Conservation (phyloP, 805 yeast species). For the Schwanniomyces yamadae region DNA sequence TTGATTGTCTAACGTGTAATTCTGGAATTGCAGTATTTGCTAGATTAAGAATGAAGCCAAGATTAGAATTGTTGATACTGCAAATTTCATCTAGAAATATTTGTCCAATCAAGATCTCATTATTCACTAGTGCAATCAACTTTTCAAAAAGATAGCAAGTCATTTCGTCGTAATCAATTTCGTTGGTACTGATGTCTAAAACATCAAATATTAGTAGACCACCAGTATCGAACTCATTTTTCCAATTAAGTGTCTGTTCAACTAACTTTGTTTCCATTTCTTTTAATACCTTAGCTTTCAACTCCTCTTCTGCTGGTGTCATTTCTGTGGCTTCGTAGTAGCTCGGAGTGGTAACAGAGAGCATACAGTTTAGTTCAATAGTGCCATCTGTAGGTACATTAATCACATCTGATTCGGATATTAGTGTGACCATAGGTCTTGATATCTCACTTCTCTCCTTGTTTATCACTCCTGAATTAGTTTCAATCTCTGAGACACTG, state of each 20-base stretch:
- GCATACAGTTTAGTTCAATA: slow-evolving; percentile 15
- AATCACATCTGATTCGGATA: slow-evolving; percentile 5
- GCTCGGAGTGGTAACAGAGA: slow-evolving; percentile 22
- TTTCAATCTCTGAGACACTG: too few species aligned
- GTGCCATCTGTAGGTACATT: slow-evolving; percentile 3
- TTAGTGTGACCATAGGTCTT: too few species aligned
- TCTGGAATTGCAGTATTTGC: slow-evolving; percentile 46
- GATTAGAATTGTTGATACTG: slow-evolving; percentile 21
- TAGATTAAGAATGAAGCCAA: slow-evolving; percentile 33
- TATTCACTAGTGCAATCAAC: slow-evolving; percentile 25
- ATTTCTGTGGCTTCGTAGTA: slow-evolving; percentile 5
- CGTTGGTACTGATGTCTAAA: slow-evolving; percentile 43
- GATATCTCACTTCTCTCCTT: too few species aligned
- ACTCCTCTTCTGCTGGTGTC: slow-evolving; percentile 3
- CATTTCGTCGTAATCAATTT: slow-evolving; percentile 40
- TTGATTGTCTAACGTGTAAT: slow-evolving; percentile 30
- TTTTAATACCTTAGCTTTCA: neutral
- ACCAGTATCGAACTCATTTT: slow-evolving; percentile 12
- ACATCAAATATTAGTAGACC: slow-evolving; percentile 40
- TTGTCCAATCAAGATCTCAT: slow-evolving; percentile 37
- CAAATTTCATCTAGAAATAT: slow-evolving; percentile 36
- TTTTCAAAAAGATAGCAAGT: slow-evolving; percentile 33
- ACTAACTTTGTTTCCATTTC: slow-evolving; percentile 12
- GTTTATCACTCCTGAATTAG: too few species aligned
- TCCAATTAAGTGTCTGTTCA: slow-evolving; percentile 4